These are phyloP conservation scores for Lactuca saligna DNA, from an alignment of 129 eudicot species.

Conservation along the genomic window DNA sequence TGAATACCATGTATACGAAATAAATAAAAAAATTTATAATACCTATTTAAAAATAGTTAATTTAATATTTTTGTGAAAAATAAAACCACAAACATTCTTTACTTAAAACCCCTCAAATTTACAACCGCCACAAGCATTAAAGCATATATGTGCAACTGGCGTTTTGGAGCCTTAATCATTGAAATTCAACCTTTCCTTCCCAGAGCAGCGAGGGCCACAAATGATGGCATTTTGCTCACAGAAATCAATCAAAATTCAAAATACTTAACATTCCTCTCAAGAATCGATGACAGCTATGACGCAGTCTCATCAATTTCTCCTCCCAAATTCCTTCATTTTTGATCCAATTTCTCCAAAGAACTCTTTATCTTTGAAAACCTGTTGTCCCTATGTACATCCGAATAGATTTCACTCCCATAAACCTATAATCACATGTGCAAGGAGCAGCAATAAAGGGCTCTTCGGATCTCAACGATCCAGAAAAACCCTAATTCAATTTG, in stretches of 20 bases:
- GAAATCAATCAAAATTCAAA: not conserved
- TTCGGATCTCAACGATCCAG: slow-evolving; percentile 28
- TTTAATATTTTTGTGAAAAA: not conserved
- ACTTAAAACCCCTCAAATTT: not conserved
- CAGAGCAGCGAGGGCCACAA: slow-evolving; percentile 24
- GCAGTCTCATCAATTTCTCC: slow-evolving; percentile 17
- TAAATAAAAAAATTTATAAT: no score
- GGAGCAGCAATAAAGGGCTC: slow-evolving; percentile 12
- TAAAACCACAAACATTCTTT: not conserved
- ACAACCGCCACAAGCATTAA: slow-evolving; percentile 19
- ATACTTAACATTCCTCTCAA: slow-evolving; percentile 24
- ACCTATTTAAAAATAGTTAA: no score
- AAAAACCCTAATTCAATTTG: slow-evolving; percentile 31
- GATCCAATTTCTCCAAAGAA: slow-evolving; percentile 27
- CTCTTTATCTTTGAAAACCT: not conserved
- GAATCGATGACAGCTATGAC: not conserved
- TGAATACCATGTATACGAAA: no score
- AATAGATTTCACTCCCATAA: slow-evolving; percentile 6
- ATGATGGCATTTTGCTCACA: slow-evolving; percentile 13
- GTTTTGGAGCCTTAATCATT: not conserved
- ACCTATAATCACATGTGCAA: slow-evolving; percentile 30
- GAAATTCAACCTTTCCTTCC: slow-evolving; percentile 11
- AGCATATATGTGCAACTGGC: not conserved
- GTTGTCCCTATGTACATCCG: slow-evolving; percentile 3
- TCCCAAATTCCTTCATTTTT: slow-evolving; percentile 4